Evolutionary conservation across 192 early-diverging fungal genomes (phyloP), one percentile per base, ranked within the genome.

Genomic region (Backusella tarrabulga): DNA sequence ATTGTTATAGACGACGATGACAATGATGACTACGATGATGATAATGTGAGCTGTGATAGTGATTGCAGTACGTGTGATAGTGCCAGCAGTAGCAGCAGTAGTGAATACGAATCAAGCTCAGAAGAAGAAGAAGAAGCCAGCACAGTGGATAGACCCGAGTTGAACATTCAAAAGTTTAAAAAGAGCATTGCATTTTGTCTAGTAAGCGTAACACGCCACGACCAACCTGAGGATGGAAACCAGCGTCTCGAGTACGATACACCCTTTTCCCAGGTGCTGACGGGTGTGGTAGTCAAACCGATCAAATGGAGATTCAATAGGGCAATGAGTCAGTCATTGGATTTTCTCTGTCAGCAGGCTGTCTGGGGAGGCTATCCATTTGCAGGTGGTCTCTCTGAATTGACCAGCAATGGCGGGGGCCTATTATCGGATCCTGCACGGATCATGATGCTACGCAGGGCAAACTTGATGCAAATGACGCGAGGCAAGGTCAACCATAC

Each of bases 291-390:
- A 17, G 38, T 63, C 7, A 52, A 66, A 26, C 73, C 35, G 4
- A 40, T 77, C 86, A 40, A 80, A 82, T 34, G 83, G 76, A 35
- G 79, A 80, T 19, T 34, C 82, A n/a, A 83, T 79, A 46, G 78
- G 83, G 44, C 86, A 79, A 34, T 70, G 68, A 38, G 38, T 12
- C n/a, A 56, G 21, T 77, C 86, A 8, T 76, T 87, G 9, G 83
- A 79, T 32, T 81, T 78, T 15, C 35, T 87, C 2, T 87, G 84
- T 35, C 82, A 87, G 44, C 86, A 85, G 19, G 83, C 80, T 36
- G 50, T 83, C 14, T 50, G 83, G 29, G 86, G 86, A 7, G 86
- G 83, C 0, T 87, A 87, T 76, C 86, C 86, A 17, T 87, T 87
- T 73, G 34, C 76, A 1, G 83, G 83, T 19, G 84, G 84, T 2